Percentiles rank a stretch among this genome's conserved stretches.
These are phyloP conservation scores for Neocatenulostroma microsporum DNA, from an alignment of 2,329 filamentous ascomycete genomes.

Conservation along the genomic window DNA sequence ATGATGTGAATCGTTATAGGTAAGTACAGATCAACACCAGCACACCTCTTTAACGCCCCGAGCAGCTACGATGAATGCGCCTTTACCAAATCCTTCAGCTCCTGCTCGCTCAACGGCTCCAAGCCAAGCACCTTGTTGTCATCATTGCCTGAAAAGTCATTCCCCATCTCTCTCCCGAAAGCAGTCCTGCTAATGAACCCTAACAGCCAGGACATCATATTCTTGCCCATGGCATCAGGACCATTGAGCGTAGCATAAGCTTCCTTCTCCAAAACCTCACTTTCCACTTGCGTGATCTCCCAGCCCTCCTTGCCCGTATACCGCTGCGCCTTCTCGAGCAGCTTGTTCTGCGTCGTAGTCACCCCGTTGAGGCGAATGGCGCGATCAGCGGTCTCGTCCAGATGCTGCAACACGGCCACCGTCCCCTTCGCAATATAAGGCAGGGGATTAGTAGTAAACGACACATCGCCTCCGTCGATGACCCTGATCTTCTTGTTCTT, in stretches of 20 bases:
- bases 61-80: background rate
- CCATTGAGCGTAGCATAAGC: slow-evolving; percentile 24
- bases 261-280: slow-evolving; percentile 25
- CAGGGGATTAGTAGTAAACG: slow-evolving; percentile 27
- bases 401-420: slow-evolving; percentile 26
- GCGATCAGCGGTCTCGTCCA: slow-evolving; percentile 30
- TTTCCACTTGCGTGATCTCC: slow-evolving; percentile 16
- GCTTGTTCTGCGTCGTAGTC: slow-evolving; percentile 30
- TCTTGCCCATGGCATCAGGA: slow-evolving; percentile 14
- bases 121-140: slow-evolving; percentile 33
- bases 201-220: slow-evolving; percentile 19
- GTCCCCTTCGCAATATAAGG: slow-evolving; percentile 28
- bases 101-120: slow-evolving; percentile 22
- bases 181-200: slow-evolving; percentile 25
- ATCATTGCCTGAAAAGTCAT: slow-evolving; percentile 26
- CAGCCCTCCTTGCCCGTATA: slow-evolving; percentile 25
- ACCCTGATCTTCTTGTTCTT: slow-evolving; percentile 24
- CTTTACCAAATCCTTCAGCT: slow-evolving; percentile 24
- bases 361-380: slow-evolving; percentile 31
- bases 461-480: slow-evolving; percentile 30
- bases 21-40: too few relatives aligned
- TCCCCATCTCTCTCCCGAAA: slow-evolving; percentile 25
- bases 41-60: too few relatives aligned
- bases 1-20: too few relatives aligned
- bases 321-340: slow-evolving; percentile 30